These are phyloP conservation scores for Moelleriella libera DNA, from an alignment of 2,329 filamentous ascomycete species.

Conservation along the genomic window DNA sequence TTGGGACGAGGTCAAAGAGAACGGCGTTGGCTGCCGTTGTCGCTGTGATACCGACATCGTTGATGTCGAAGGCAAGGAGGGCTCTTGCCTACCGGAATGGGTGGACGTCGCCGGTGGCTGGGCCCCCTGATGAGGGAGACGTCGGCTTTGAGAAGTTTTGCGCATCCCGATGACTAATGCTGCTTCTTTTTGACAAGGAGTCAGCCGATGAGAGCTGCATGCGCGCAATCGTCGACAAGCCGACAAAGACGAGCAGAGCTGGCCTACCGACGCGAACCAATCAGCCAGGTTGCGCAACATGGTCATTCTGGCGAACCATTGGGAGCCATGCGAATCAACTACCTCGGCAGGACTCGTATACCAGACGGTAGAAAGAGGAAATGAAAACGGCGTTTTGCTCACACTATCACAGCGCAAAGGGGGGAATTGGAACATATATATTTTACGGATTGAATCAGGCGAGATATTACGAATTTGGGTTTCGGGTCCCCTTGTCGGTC, in stretches of 20 bases:
- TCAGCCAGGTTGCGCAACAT: too few relatives aligned
- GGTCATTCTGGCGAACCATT: too few relatives aligned
- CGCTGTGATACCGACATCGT: conserved; percentile 95
- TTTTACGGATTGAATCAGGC: conserved; percentile 2
- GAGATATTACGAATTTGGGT: conserved; percentile 1
- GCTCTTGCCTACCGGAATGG: conserved; percentile 91
- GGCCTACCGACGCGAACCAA: not conserved
- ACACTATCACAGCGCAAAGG: not conserved
- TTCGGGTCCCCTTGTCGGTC: too few relatives aligned
- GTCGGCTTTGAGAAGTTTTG: not conserved
- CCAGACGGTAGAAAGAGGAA: not conserved
- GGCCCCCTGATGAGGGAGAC: conserved; percentile 34
- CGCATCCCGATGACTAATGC: too few relatives aligned
- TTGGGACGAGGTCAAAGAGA: conserved; percentile 79
- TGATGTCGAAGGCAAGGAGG: conserved; percentile 94
- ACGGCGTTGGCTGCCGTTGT: conserved; percentile 92
- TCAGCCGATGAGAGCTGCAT: too few relatives aligned
- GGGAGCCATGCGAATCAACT: too few relatives aligned
- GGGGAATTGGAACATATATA: not conserved
- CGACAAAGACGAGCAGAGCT: not conserved
- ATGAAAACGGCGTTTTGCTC: not conserved
- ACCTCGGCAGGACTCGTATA: too few relatives aligned
- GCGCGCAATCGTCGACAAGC: not conserved
- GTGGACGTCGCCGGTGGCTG: conserved; percentile 94
- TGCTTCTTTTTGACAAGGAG: too few relatives aligned